Conservation (phyloP, 768 basidiomycete genomes). For the Daedaleopsis sinensis region DNA sequence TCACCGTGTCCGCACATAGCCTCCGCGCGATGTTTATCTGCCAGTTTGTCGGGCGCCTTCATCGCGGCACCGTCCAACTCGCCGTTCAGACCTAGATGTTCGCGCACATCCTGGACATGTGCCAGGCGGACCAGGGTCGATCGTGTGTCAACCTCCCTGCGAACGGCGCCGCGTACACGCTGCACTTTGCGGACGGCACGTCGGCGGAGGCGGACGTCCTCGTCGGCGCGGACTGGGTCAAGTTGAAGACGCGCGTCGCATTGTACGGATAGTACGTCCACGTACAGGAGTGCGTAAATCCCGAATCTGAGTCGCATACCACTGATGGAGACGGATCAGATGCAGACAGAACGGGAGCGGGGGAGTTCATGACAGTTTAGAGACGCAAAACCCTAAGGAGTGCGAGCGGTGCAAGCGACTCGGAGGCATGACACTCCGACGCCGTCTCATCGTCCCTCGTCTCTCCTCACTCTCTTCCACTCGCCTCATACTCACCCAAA, state of each 20-base stretch:
- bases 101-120: constrained; percentile 66
- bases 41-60: constrained; percentile 67
- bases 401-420: constrained; percentile 18
- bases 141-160: too few species aligned
- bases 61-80: constrained; percentile 76
- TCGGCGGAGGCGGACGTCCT: constrained; percentile 28
- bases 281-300: constrained; percentile 5
- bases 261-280: constrained; percentile 26
- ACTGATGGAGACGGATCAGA: not conserved
- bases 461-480: too few species aligned
- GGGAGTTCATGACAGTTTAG: too few species aligned
- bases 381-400: too few species aligned
- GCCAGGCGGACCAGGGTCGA: constrained; percentile 51
- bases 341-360: not conserved
- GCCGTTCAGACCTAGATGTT: constrained; percentile 82
- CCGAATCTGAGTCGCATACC: not conserved
- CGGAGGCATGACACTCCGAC: too few species aligned
- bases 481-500: too few species aligned
- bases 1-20: constrained; percentile 7
- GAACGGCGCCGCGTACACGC: constrained; percentile 4
- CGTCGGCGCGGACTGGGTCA: constrained; percentile 33
- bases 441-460: too few species aligned
- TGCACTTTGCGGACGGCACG: constrained; percentile 27
- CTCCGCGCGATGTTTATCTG: constrained; percentile 73
- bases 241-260: constrained; percentile 24